Conservation (phyloP, 805 yeast genomes). For the Ogataea polymorpha region DNA sequence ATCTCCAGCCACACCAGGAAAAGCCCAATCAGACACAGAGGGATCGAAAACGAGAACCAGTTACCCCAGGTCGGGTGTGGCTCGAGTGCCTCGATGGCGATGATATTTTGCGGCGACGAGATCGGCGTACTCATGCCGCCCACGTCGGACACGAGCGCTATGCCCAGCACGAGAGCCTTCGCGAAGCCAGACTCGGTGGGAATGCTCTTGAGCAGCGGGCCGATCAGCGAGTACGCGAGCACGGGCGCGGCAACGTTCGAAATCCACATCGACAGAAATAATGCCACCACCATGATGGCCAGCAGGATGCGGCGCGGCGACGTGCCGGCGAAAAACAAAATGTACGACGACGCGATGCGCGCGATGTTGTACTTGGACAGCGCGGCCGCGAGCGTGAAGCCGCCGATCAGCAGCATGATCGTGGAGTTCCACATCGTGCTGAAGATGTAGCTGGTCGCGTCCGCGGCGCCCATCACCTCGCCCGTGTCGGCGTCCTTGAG, state of each 20-base stretch:
- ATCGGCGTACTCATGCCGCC: slow-evolving; percentile 58
- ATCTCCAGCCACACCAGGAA: slow-evolving; percentile 46
- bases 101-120: slow-evolving; percentile 53
- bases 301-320: slow-evolving; percentile 46
- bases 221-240: slow-evolving; percentile 48
- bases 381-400: slow-evolving; percentile 54
- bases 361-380: slow-evolving; percentile 53
- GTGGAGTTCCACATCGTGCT: slow-evolving; percentile 54
- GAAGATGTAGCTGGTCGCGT: slow-evolving; percentile 43
- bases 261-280: slow-evolving; percentile 56
- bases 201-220: slow-evolving; percentile 43
- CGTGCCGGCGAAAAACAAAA: slow-evolving; percentile 48
- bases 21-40: slow-evolving; percentile 41
- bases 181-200: slow-evolving; percentile 35
- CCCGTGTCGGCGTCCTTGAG: slow-evolving; percentile 47
- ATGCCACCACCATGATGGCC: slow-evolving; percentile 48
- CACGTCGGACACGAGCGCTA: slow-evolving; percentile 49
- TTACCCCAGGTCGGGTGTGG: slow-evolving; percentile 57
- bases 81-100: slow-evolving; percentile 49
- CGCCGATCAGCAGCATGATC: slow-evolving; percentile 49
- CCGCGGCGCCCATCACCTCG: slow-evolving; percentile 39
- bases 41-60: slow-evolving; percentile 52
- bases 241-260: slow-evolving; percentile 58
- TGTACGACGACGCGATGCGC: slow-evolving; percentile 46
- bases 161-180: slow-evolving; percentile 31